Evolutionary conservation across 2,329 filamentous ascomycete species (phyloP).

Genomic region (Fusarium sambucinum): DNA sequence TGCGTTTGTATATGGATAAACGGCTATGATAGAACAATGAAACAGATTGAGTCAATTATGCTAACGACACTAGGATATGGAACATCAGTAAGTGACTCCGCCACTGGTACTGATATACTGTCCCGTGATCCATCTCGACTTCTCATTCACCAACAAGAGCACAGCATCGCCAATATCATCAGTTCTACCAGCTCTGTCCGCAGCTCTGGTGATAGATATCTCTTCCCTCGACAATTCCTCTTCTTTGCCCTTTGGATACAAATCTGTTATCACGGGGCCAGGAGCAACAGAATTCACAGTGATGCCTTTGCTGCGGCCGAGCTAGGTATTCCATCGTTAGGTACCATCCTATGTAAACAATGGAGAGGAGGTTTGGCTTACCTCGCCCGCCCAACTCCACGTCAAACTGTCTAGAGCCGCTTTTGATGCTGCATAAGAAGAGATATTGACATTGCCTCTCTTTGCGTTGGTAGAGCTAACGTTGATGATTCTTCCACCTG

Average conservation of each 20-base stretch:
- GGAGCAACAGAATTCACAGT: conserved; percentile 59
- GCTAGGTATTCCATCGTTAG: too few relatives aligned
- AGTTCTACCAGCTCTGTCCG: conserved; percentile 50
- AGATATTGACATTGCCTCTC: conserved; percentile 23
- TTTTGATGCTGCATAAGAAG: conserved; percentile 46
- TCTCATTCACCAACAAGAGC: conserved; percentile 26
- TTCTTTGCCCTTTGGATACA: conserved; percentile 29
- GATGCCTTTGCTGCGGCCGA: conserved; percentile 55
- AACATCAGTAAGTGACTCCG: not conserved
- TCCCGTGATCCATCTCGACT: conserved; percentile 33
- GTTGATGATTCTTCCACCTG: conserved; percentile 48
- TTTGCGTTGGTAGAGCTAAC: conserved; percentile 40
- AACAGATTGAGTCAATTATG: not conserved
- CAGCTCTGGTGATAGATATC: conserved; percentile 49
- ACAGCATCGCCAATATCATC: conserved; percentile 58
- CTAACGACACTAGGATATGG: not conserved
- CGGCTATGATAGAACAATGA: not conserved
- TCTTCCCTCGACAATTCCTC: conserved; percentile 40
- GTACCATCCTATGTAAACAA: too few relatives aligned
- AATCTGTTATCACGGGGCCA: conserved; percentile 55
- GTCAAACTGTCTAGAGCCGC: conserved; percentile 55
- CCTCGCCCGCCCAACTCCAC: conserved; percentile 51
- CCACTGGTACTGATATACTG: conserved; percentile 26
- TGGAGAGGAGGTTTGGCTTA: conserved; percentile 14
- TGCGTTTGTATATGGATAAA: conserved; percentile 14